These are phyloP conservation scores for Cenchrus fungigraminus DNA, from an alignment of 176 grass and related monocot species.

Conservation along the genomic window DNA sequence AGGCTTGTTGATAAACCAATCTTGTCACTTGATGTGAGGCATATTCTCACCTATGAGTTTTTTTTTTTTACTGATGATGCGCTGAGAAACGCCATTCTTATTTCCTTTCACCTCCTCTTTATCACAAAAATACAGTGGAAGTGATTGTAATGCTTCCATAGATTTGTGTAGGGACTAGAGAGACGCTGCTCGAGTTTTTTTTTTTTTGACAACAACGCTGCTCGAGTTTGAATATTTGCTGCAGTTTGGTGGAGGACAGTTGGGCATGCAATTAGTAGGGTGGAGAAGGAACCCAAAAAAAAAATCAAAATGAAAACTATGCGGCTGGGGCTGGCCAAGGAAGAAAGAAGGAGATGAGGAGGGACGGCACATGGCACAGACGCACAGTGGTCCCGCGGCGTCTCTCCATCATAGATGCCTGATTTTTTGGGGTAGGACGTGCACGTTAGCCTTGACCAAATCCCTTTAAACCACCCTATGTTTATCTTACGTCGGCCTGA, in stretches of 20 bases:
- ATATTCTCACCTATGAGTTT: no score
- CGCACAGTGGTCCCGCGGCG: slow-evolving; percentile 12
- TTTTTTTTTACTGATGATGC: no score
- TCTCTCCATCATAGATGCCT: neutral
- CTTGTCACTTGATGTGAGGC: no score
- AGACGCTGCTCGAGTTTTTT: no score
- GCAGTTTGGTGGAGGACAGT: slow-evolving; percentile 31
- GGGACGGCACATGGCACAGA: slow-evolving; percentile 36
- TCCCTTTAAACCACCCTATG: neutral
- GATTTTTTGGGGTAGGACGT: slow-evolving; percentile 6
- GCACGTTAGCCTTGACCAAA: slow-evolving; percentile 37
- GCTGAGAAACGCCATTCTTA: no score
- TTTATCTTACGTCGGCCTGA: neutral
- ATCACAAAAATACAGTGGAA: no score
- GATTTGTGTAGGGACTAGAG: no score
- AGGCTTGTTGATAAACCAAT: no score
- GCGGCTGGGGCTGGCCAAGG: neutral
- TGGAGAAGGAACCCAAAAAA: neutral
- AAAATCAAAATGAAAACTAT: neutral
- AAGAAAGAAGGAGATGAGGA: slow-evolving; percentile 16
- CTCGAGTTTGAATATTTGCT: neutral
- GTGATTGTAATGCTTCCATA: no score
- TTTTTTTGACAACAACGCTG: no score
- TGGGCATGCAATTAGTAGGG: slow-evolving; percentile 34
- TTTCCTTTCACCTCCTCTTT: no score